Conservation (phyloP, 129 eudicot species). For the Dittrichia graveolens region DNA sequence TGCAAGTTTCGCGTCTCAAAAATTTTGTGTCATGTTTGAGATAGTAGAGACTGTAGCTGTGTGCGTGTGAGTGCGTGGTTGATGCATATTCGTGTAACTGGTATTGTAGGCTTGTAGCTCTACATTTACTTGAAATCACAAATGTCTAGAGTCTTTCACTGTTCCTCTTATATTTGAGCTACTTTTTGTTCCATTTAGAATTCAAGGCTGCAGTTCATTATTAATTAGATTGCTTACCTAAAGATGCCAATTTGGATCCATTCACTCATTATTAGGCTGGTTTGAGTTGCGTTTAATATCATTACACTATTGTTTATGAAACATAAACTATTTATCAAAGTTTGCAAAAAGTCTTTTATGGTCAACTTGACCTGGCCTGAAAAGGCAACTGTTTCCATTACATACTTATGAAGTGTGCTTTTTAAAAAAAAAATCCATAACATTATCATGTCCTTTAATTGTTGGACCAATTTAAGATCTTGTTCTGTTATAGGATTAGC, state of each 20-base stretch:
- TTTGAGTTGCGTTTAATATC: not conserved
- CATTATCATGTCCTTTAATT: not conserved
- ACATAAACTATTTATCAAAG: not conserved
- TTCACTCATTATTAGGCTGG: not conserved
- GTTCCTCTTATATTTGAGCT: not conserved
- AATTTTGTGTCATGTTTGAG: slow-evolving; percentile 1
- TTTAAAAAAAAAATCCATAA: not conserved
- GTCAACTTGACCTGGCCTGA: not conserved
- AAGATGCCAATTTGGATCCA: not conserved
- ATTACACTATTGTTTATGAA: not conserved
- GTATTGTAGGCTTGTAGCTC: slow-evolving; percentile 29
- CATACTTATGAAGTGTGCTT: not conserved
- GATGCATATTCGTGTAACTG: slow-evolving; percentile 1
- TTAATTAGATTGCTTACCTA: not conserved
- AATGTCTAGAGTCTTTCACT: not conserved
- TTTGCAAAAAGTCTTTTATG: not conserved
- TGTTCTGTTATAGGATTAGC: slow-evolving; percentile 6
- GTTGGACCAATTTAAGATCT: not conserved
- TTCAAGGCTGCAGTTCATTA: slow-evolving; percentile 15
- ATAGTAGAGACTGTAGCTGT: not conserved
- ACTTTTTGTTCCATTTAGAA: slow-evolving; percentile 4
- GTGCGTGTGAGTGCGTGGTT: not conserved
- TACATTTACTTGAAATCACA: slow-evolving; percentile 11
- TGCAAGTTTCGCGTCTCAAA: not conserved
- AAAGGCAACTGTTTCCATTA: not conserved